Percentiles rank a stretch among this genome's conserved stretches.
Conservation (phyloP, 371 early-diverging fungal species). For the Dinochytrium kinnereticum region DNA sequence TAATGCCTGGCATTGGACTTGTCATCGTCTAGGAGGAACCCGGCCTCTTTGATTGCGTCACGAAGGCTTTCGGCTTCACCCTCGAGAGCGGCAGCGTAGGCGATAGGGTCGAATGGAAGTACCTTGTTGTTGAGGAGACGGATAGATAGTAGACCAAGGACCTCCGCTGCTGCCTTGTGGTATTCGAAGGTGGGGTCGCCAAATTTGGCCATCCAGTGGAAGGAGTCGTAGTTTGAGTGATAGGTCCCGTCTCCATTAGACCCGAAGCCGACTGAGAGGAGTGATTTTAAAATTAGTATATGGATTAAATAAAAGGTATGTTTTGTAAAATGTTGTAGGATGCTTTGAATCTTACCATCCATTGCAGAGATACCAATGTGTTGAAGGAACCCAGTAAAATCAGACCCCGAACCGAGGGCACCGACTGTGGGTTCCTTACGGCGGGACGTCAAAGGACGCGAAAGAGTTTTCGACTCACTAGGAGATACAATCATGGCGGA, state of each 20-base stretch:
- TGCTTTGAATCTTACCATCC: conserved; percentile 37
- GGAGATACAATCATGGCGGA: neutral
- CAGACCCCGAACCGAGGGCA: conserved; percentile 59
- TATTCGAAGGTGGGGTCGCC: conserved; percentile 68
- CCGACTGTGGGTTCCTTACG: conserved; percentile 29
- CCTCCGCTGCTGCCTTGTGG: conserved; percentile 53
- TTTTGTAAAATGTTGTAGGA: too few relatives aligned
- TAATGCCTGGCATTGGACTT: neutral
- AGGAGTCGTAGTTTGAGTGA: conserved; percentile 63
- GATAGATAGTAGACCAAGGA: conserved; percentile 12
- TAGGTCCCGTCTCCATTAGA: conserved; percentile 53
- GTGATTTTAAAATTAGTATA: neutral
- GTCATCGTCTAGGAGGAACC: neutral
- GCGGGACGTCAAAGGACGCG: neutral
- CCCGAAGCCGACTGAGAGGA: conserved; percentile 48
- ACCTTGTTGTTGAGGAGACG: conserved; percentile 1
- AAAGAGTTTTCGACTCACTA: neutral
- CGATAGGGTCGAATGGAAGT: conserved; percentile 26
- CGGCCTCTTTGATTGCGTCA: neutral
- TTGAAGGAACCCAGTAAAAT: conserved; percentile 62
- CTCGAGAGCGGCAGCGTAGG: conserved; percentile 21
- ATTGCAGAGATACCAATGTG: conserved; percentile 65
- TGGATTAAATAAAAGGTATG: neutral
- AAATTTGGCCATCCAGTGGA: conserved; percentile 69
- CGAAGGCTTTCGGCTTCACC: neutral